These are phyloP conservation scores for Hypoxylon fragiforme DNA, from an alignment of 495 filamentous ascomycete genomes.

Conservation along the genomic window DNA sequence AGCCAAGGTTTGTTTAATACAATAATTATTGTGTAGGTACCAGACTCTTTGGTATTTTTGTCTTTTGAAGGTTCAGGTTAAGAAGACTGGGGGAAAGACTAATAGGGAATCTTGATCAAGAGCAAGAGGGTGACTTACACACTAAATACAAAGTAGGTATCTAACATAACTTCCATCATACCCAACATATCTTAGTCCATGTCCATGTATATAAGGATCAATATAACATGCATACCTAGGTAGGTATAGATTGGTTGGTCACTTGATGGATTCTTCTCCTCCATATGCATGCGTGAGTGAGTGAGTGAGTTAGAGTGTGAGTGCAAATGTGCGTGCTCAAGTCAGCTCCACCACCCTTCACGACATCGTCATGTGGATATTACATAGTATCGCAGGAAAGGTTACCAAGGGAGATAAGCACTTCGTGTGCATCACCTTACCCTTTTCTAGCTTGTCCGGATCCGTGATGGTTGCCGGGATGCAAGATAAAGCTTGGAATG, in stretches of 20 bases:
- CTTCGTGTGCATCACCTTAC: constrained; percentile 29
- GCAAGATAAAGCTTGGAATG: constrained; percentile 42
- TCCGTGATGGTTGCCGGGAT: constrained; percentile 31
- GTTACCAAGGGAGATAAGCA: constrained; percentile 29
- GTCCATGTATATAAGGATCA: too few relatives aligned
- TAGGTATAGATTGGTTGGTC: too few relatives aligned
- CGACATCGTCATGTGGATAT: constrained; percentile 34
- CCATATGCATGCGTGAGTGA: too few relatives aligned
- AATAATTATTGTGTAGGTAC: too few relatives aligned
- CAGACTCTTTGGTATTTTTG: too few relatives aligned
- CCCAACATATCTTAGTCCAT: too few relatives aligned
- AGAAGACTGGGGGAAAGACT: not conserved
- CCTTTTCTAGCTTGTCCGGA: constrained; percentile 30
- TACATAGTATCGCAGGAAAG: constrained; percentile 19
- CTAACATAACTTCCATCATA: too few relatives aligned
- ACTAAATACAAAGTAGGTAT: not conserved
- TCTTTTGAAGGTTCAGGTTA: not conserved
- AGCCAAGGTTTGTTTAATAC: too few relatives aligned
- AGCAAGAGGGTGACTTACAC: too few relatives aligned
- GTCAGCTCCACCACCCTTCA: constrained; percentile 12
- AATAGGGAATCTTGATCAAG: not conserved
- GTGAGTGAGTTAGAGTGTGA: not conserved
- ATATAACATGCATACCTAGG: too few relatives aligned
- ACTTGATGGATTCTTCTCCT: too few relatives aligned
- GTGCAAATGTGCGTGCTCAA: not conserved